phyloP scores from a whole-genome alignment of 768 basidiomycete species.

The Trametes cubensis region DNA sequence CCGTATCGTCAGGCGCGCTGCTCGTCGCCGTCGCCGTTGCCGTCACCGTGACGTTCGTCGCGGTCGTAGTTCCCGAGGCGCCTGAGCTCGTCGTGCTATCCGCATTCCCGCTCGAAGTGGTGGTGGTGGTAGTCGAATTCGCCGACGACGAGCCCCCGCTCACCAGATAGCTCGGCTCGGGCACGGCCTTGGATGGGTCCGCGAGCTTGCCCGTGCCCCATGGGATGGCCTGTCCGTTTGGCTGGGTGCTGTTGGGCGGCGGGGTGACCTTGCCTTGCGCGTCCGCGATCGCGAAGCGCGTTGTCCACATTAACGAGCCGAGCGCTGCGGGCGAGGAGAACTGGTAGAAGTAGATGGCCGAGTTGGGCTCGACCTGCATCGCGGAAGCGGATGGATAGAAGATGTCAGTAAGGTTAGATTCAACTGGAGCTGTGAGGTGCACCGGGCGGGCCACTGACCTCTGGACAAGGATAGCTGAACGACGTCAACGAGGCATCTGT shows the following conservation, averaged over 20 bases:
- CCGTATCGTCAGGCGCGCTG: not conserved
- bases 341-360: slow-evolving; percentile 84
- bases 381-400: too few relatives aligned
- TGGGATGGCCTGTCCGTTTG: slow-evolving; percentile 47
- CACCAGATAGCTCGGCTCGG: slow-evolving; percentile 25
- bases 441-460: slow-evolving; percentile 42
- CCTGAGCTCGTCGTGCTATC: not conserved
- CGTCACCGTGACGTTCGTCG: not conserved
- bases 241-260: slow-evolving; percentile 57
- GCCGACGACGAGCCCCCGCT: slow-evolving; percentile 11
- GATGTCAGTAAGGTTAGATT: too few relatives aligned
- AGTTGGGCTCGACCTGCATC: slow-evolving; percentile 61
- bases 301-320: slow-evolving; percentile 11
- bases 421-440: too few relatives aligned
- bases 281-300: slow-evolving; percentile 54
- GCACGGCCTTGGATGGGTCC: slow-evolving; percentile 41
- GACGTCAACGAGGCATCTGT: slow-evolving; percentile 47
- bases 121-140: not conserved
- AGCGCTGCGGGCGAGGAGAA: slow-evolving; percentile 50
- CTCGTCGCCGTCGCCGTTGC: not conserved
- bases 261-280: slow-evolving; percentile 46
- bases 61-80: not conserved
- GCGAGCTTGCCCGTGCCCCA: slow-evolving; percentile 68
- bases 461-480: slow-evolving; percentile 66
- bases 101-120: not conserved